phyloP scores from a whole-genome alignment of 768 basidiomycete genomes.

The Lactarius evosmus region DNA sequence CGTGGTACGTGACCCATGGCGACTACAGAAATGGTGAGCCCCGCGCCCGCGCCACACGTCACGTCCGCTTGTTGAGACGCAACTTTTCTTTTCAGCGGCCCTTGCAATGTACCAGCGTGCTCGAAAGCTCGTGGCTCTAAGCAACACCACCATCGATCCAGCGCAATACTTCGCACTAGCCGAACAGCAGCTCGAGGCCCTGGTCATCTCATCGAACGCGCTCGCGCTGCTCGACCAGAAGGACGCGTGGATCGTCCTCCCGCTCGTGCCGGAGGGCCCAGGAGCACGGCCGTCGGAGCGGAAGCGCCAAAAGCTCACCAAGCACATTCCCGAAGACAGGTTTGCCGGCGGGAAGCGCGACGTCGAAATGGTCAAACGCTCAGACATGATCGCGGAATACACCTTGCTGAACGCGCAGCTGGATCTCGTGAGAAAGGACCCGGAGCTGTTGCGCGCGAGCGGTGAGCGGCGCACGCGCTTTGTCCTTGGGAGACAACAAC shows the following conservation, averaged over 20 bases:
- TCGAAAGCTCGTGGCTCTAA: conserved; percentile 59
- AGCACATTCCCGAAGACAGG: conserved; percentile 74
- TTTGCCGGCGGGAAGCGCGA: conserved; percentile 61
- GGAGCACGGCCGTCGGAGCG: conserved; percentile 51
- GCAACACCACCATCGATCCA: conserved; percentile 33
- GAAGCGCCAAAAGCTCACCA: conserved; percentile 70
- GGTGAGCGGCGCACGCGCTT: conserved; percentile 46
- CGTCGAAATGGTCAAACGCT: conserved; percentile 73
- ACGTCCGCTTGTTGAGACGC: not conserved
- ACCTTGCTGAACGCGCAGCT: conserved; percentile 73
- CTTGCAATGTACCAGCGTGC: conserved; percentile 92
- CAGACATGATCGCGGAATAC: conserved; percentile 78
- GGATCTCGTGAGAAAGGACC: conserved; percentile 67
- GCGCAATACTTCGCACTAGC: conserved; percentile 47
- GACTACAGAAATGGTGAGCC: conserved; percentile 88
- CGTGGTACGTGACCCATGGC: conserved; percentile 84
- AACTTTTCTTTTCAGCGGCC: conserved; percentile 66
- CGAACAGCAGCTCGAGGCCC: conserved; percentile 74
- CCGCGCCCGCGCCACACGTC: not conserved
- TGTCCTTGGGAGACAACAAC: not conserved
- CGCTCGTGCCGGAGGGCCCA: conserved; percentile 39
- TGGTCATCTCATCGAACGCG: conserved; percentile 85
- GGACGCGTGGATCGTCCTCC: conserved; percentile 80
- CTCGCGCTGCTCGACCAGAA: conserved; percentile 77
- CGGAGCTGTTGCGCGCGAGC: conserved; percentile 54